Evolutionary conservation across 139 green algal genomes (phyloP).

Genomic region (Chlamydomonas asymmetrica): DNA sequence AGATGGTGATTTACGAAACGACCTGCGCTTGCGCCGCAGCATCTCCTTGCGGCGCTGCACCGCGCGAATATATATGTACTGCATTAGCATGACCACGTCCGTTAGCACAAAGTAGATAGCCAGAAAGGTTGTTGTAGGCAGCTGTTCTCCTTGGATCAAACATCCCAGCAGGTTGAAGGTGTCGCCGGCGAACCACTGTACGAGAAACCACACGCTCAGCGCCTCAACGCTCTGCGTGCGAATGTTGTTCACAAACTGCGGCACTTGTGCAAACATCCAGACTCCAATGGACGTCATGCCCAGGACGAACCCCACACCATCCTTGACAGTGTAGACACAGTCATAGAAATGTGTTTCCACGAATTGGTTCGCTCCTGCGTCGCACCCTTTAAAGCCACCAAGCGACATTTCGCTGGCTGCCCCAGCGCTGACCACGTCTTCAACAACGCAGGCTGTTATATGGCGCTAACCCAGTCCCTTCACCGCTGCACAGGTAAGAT

Average conservation of each 20-base stretch:
- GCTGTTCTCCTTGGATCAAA: slow-evolving; percentile 82
- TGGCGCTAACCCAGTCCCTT: too few species aligned
- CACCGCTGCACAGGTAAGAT: too few species aligned
- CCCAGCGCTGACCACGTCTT: too few species aligned
- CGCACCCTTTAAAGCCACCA: slow-evolving; percentile 32
- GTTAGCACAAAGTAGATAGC: slow-evolving; percentile 73
- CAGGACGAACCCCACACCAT: slow-evolving; percentile 70
- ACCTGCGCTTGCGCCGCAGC: slow-evolving; percentile 3
- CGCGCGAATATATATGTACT: slow-evolving; percentile 72
- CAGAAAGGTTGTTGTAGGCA: slow-evolving; percentile 64
- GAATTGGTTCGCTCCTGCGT: slow-evolving; percentile 37
- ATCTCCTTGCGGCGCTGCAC: slow-evolving; percentile 46
- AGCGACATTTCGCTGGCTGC: too few species aligned
- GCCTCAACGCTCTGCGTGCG: slow-evolving; percentile 73
- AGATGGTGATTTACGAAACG: too few species aligned
- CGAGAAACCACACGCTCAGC: slow-evolving; percentile 84
- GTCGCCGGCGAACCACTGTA: slow-evolving; percentile 72
- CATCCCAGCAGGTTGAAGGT: slow-evolving; percentile 78
- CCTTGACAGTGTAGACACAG: slow-evolving; percentile 54
- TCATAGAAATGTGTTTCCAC: slow-evolving; percentile 56
- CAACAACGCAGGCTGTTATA: too few species aligned
- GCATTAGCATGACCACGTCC: slow-evolving; percentile 78
- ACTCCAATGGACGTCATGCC: slow-evolving; percentile 58
- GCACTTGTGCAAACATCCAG: slow-evolving; percentile 72
- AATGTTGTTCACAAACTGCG: slow-evolving; percentile 87